These are phyloP conservation scores for Geotrichum carabidarum DNA, from an alignment of 1,139 yeast species.

Conservation along the genomic window DNA sequence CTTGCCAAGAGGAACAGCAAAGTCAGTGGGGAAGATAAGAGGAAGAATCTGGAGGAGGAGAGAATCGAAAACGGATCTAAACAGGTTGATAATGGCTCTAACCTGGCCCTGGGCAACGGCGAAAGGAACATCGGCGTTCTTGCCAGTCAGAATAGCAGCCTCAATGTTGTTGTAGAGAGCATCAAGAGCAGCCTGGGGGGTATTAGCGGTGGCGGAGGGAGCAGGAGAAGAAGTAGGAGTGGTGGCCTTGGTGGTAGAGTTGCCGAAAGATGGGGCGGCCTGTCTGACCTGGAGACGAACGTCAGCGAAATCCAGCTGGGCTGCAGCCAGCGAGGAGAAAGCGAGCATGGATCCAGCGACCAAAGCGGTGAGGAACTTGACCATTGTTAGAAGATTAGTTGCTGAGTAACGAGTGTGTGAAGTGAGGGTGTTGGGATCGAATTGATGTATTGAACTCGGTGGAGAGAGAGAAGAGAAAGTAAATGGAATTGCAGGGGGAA, in stretches of 20 bases:
- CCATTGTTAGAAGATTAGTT: slow-evolving; percentile 11
- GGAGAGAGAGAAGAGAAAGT: background rate
- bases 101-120: slow-evolving; percentile 3
- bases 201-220: background rate
- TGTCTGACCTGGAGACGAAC: slow-evolving; percentile 12
- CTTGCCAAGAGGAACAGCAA: slow-evolving; percentile 14
- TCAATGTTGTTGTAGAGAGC: background rate
- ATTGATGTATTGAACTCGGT: background rate
- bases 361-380: slow-evolving; percentile 11
- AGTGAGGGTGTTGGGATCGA: background rate
- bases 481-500: background rate
- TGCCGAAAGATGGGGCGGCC: slow-evolving; percentile 4
- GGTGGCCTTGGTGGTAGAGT: slow-evolving; percentile 8
- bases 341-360: slow-evolving; percentile 13
- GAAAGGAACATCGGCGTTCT: background rate
- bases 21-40: slow-evolving; percentile 13
- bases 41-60: slow-evolving; percentile 2
- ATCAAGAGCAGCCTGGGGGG: background rate
- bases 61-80: background rate
- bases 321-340: slow-evolving; percentile 16
- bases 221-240: slow-evolving; percentile 7
- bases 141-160: slow-evolving; percentile 6
- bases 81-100: background rate
- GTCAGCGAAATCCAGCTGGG: slow-evolving; percentile 16
- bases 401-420: slow-evolving; percentile 5